phyloP scores from a whole-genome alignment of 179 eudicot genomes.

The Vitellaria paradoxa region DNA sequence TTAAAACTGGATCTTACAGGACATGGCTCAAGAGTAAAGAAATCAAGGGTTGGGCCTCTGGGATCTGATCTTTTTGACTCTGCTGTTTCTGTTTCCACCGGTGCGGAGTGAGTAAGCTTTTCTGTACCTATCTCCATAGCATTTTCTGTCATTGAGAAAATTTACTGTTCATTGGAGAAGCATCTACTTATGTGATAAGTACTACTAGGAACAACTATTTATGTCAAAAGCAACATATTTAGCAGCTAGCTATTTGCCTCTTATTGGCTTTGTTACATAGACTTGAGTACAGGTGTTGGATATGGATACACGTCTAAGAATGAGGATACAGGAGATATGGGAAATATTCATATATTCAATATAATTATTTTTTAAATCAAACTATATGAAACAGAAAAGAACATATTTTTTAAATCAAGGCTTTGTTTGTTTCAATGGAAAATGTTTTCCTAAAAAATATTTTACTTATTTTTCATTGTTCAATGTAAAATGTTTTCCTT shows the following conservation, averaged over 20 bases:
- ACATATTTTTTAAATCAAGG: no score
- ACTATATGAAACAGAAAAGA: no score
- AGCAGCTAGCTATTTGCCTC: neutral
- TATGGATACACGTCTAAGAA: neutral
- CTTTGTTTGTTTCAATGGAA: no score
- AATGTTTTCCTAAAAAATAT: no score
- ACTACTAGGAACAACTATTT: neutral
- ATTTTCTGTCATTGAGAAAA: neutral
- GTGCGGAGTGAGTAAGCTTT: constrained; percentile 75
- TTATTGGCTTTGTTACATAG: no score
- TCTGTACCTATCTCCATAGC: constrained; percentile 6
- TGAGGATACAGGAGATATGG: no score
- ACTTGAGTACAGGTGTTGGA: neutral
- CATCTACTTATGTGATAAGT: neutral
- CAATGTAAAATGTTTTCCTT: no score
- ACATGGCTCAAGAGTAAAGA: constrained; percentile 49
- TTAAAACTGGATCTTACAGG: constrained; percentile 67
- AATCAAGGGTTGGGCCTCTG: constrained; percentile 75
- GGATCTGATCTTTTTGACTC: constrained; percentile 82
- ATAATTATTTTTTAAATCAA: no score
- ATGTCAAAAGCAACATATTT: neutral
- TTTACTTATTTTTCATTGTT: no score
- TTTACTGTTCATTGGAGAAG: neutral
- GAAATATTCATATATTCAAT: no score
- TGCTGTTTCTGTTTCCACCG: constrained; percentile 75